Percentiles rank a stretch among this genome's conserved stretches.
Evolutionary conservation across 2,329 filamentous ascomycete genomes (phyloP).

Genomic region (Sclerotinia glacialis): DNA sequence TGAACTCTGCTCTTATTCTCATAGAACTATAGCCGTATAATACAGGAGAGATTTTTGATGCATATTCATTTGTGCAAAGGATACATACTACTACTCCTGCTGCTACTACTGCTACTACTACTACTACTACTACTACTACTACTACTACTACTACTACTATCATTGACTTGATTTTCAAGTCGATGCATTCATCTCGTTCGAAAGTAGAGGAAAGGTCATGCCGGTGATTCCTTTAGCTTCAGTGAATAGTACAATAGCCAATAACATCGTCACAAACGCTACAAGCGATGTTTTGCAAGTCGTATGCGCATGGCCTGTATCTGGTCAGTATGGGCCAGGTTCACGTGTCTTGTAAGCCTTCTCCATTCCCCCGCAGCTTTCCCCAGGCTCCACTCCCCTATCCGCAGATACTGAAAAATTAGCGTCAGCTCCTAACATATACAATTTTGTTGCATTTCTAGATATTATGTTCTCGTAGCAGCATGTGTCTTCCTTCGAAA

Average conservation of each 20-base stretch:
- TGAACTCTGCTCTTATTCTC: neutral
- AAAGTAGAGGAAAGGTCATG: conserved; percentile 33
- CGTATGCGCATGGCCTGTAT: conserved; percentile 56
- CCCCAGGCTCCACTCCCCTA: neutral
- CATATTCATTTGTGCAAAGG: neutral
- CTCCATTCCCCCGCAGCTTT: neutral
- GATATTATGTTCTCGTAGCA: conserved; percentile 62
- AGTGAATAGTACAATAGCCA: conserved; percentile 28
- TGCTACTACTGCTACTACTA: neutral
- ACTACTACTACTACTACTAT: neutral
- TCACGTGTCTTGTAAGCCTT: conserved; percentile 49
- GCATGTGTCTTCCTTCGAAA: conserved; percentile 62
- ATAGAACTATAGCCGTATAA: neutral
- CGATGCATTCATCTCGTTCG: neutral
- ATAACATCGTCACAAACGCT: conserved; percentile 28
- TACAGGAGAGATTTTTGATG: neutral
- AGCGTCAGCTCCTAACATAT: neutral
- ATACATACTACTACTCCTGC: neutral
- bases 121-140: neutral
- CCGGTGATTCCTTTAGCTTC: conserved; percentile 40
- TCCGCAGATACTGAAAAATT: neutral
- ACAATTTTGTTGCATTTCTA: conserved; percentile 32
- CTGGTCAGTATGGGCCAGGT: conserved; percentile 56
- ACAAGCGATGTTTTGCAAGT: conserved; percentile 43
- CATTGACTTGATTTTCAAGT: conserved; percentile 8